Evolutionary conservation across 441 rosid genomes (phyloP), one percentile per base, ranked within the genome.

Genomic region (Raphanus hybrid): DNA sequence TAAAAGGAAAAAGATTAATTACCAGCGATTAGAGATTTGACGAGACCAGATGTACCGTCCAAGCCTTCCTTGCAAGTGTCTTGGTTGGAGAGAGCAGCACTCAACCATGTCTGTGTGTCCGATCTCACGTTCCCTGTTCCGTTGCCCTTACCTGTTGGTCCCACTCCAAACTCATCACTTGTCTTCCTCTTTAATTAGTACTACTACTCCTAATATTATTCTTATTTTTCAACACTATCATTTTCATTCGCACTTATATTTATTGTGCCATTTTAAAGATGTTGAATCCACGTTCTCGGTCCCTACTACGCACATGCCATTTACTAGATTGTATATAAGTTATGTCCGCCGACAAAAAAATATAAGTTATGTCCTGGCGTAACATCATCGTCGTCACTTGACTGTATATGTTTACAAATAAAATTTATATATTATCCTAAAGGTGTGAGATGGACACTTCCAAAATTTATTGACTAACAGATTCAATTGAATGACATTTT

Each of bases 51-150:
- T 0, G 96, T 90, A 2, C 97, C 94, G 0, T 87, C 86, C 20
- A 95, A 88, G 16, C 99, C 99, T 57, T 90, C 95, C 34, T 74
- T 78, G 86, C 98, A 95, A 16, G 97, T 91, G 70, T 87, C 90
- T 71, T 88, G 94, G 73, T 90, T 89, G 16, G 89, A 81, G n/a
- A 87, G 82, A 34, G 96, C 88, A 39, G 96, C 99, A 76, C 97
- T 88, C 66, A 95, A 76, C 97, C 98, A 95, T 63, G 96, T 87
- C 78, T 83, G 85, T 23, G 92, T 69, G 73, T 95, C 97, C 4
- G 83, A 86, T 76, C 86, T 75, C 59, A 92, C 75, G 83, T 94
- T 82, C 8, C 98, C 98, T 1, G 94, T 89, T 74, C 99, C 81
- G 77, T 90, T 86, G 7, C 86, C 69, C 74, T 85, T 94, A 29